These are phyloP conservation scores for Juncus effusus DNA, from an alignment of 176 grass and related monocot genomes.

Conservation along the genomic window DNA sequence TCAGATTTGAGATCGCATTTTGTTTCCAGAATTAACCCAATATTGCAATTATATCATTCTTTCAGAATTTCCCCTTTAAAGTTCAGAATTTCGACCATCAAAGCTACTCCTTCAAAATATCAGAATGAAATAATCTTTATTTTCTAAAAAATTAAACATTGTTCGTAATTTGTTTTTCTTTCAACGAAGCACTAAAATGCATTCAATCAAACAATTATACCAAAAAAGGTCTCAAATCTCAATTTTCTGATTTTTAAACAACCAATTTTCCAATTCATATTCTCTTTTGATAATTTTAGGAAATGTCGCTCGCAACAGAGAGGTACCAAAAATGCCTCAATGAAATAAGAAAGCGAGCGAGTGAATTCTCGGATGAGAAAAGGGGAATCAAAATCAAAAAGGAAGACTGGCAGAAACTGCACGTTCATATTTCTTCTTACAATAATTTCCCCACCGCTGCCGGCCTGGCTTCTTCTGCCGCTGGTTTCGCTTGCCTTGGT, in stretches of 20 bases:
- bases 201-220: too few relatives aligned
- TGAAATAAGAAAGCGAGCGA: conserved; percentile 61
- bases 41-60: too few relatives aligned
- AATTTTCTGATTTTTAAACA: background rate
- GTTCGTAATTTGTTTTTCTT: too few relatives aligned
- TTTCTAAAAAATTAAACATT: too few relatives aligned
- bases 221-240: background rate
- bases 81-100: background rate
- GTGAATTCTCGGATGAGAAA: conserved; percentile 54
- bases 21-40: background rate
- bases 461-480: conserved; percentile 85
- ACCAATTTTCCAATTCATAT: conserved; percentile 3
- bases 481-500: conserved; percentile 93
- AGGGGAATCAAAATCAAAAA: conserved; percentile 61
- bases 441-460: conserved; percentile 95
- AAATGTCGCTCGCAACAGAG: conserved; percentile 54
- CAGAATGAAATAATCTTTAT: too few relatives aligned
- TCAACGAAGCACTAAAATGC: too few relatives aligned
- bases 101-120: too few relatives aligned
- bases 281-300: conserved; percentile 45
- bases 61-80: background rate
- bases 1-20: background rate
- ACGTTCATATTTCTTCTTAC: conserved; percentile 76
- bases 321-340: conserved; percentile 81
- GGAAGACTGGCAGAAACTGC: conserved; percentile 76